A percentile compares a stretch with the other conserved stretches of the same genome.
These are phyloP conservation scores for Lyophyllum decastes DNA, from an alignment of 768 basidiomycete species.

Conservation along the genomic window DNA sequence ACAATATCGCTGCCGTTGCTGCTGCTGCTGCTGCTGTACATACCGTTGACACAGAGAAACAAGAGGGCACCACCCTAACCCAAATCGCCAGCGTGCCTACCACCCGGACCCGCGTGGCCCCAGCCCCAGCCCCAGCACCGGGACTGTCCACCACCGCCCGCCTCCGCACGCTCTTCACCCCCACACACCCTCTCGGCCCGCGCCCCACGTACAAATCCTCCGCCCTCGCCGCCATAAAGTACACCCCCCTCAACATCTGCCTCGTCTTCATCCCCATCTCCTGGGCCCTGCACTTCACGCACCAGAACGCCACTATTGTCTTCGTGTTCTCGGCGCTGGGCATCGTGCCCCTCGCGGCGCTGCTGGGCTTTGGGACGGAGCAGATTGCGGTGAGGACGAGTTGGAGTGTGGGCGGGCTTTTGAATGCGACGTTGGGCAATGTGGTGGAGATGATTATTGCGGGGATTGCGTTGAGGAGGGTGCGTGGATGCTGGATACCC, in stretches of 20 bases:
- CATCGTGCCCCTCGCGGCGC: constrained; percentile 52
- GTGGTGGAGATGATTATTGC: constrained; percentile 55
- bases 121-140: not conserved
- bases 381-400: constrained; percentile 51
- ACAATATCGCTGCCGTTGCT: not conserved
- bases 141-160: constrained; percentile 16
- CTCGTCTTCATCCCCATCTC: constrained; percentile 52
- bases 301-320: constrained; percentile 45
- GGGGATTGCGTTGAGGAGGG: constrained; percentile 41
- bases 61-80: not conserved
- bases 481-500: constrained; percentile 13
- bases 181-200: constrained; percentile 31
- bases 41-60: constrained; percentile 24
- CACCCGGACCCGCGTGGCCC: not conserved
- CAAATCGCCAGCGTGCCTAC: not conserved
- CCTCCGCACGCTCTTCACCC: constrained; percentile 33
- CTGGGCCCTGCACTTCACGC: constrained; percentile 47
- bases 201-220: constrained; percentile 36
- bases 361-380: constrained; percentile 55
- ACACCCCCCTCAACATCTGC: constrained; percentile 43
- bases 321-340: constrained; percentile 51
- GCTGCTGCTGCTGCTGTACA: constrained; percentile 6
- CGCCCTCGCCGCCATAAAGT: constrained; percentile 29
- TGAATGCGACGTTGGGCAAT: constrained; percentile 57
- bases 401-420: constrained; percentile 50